phyloP scores from a whole-genome alignment of 257 asterid genomes.

The Nicotiana paniculata region DNA sequence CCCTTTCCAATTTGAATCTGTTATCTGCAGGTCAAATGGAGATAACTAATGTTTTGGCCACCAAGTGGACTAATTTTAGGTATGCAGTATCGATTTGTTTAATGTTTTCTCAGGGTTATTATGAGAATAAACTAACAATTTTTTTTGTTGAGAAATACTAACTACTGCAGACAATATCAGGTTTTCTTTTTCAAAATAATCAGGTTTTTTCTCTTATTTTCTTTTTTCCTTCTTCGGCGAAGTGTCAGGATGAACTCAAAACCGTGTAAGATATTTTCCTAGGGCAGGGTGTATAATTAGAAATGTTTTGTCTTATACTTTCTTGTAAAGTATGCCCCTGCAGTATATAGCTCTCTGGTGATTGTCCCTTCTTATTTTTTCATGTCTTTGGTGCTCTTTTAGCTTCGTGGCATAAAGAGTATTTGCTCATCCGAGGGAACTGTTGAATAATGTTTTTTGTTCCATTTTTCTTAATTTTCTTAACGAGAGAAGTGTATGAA shows the following conservation, averaged over 20 bases:
- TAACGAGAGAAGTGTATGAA: background rate
- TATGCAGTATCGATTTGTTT: slow-evolving; percentile 5
- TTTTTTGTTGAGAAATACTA: background rate
- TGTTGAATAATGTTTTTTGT: background rate
- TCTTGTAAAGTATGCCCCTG: background rate
- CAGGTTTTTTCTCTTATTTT: background rate
- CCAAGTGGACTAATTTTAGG: slow-evolving; percentile 10
- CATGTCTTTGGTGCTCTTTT: background rate
- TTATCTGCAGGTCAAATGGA: slow-evolving; percentile 10
- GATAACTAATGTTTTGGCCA: slow-evolving; percentile 3
- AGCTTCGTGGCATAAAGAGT: background rate
- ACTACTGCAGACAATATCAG: background rate
- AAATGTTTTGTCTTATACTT: background rate
- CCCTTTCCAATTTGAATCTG: slow-evolving; percentile 10
- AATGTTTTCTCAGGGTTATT: background rate
- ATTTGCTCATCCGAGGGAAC: background rate
- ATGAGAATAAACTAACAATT: background rate
- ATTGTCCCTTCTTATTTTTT: background rate
- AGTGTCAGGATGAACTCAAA: background rate
- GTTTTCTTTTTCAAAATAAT: background rate
- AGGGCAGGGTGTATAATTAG: background rate
- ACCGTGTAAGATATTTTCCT: background rate
- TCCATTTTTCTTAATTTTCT: background rate
- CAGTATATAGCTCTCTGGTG: background rate
- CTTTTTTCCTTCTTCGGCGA: background rate